phyloP scores from a whole-genome alignment of 2,329 filamentous ascomycete species.

The Fonsecaea monophora region DNA sequence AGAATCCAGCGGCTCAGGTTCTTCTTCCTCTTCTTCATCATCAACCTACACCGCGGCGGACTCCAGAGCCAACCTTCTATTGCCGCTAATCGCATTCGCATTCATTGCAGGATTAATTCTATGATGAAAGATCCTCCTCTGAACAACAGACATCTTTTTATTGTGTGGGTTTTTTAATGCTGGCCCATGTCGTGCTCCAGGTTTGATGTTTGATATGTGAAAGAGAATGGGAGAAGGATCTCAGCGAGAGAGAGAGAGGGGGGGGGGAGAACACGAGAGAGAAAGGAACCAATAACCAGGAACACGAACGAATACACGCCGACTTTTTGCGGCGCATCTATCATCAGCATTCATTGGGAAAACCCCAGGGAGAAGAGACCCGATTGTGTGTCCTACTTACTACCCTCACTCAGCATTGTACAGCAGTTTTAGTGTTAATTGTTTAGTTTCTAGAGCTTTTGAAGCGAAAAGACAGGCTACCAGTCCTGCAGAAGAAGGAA shows the following conservation, averaged over 20 bases:
- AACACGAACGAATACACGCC: neutral
- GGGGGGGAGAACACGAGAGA: neutral
- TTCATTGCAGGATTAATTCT: conserved; percentile 26
- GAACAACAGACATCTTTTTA: neutral
- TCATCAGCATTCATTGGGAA: neutral
- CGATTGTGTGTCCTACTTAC: too few relatives aligned
- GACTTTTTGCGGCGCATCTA: neutral
- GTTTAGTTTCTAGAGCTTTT: neutral
- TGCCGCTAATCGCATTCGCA: conserved; percentile 20
- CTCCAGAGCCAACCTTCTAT: neutral
- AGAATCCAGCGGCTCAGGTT: conserved; percentile 14
- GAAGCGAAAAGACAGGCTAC: neutral
- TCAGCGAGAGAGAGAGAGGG: neutral
- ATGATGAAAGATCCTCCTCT: conserved; percentile 13
- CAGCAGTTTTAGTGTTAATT: neutral
- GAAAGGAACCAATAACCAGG: neutral
- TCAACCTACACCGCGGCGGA: neutral
- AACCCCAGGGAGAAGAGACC: neutral
- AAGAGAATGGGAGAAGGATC: too few relatives aligned
- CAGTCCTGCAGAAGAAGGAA: neutral
- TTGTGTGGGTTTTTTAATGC: neutral
- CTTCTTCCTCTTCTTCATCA: conserved; percentile 3
- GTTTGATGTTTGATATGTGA: neutral
- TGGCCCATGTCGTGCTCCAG: neutral
- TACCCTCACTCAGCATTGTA: neutral